These are phyloP conservation scores for Aphanomyces euteiches DNA, from an alignment of 352 stramenopile genomes.

Conservation along the genomic window DNA sequence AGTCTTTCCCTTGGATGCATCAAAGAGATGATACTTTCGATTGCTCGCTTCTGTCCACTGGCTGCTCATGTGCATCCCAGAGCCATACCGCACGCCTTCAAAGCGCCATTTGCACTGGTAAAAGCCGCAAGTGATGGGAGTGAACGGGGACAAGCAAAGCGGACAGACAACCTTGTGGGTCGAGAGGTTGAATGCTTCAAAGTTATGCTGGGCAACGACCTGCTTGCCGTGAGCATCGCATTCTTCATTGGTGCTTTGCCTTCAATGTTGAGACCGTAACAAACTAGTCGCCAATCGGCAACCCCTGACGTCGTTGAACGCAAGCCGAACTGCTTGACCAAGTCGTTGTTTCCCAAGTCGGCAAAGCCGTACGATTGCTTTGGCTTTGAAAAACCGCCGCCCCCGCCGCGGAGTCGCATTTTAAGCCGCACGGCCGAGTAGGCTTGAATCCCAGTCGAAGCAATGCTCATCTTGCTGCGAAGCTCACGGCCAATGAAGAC, in stretches of 20 bases:
- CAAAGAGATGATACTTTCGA: neutral
- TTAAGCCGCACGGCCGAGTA: neutral
- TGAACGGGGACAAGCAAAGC: neutral
- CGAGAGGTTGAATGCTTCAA: constrained; percentile 15
- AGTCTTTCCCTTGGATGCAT: neutral
- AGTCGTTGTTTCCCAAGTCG: constrained; percentile 9
- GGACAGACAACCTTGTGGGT: constrained; percentile 1
- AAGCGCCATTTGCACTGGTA: constrained; percentile 24
- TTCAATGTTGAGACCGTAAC: constrained; percentile 22
- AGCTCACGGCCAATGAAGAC: neutral
- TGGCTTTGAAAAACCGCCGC: neutral
- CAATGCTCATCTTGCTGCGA: neutral
- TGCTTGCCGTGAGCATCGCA: neutral
- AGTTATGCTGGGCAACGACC: constrained; percentile 1
- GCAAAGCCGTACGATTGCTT: constrained; percentile 6
- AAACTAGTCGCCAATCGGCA: neutral
- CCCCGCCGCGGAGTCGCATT: constrained; percentile 7
- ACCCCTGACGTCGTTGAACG: no score
- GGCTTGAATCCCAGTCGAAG: neutral
- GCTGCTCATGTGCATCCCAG: constrained; percentile 20
- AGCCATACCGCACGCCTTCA: constrained; percentile 12
- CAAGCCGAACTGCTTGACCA: neutral
- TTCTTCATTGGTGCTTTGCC: neutral
- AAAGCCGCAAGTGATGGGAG: constrained; percentile 22
- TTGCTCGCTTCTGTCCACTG: neutral